Base-by-base conservation (phyloP, 352 stramenopile genomes). In the Phytophthora agathidicida region DNA sequence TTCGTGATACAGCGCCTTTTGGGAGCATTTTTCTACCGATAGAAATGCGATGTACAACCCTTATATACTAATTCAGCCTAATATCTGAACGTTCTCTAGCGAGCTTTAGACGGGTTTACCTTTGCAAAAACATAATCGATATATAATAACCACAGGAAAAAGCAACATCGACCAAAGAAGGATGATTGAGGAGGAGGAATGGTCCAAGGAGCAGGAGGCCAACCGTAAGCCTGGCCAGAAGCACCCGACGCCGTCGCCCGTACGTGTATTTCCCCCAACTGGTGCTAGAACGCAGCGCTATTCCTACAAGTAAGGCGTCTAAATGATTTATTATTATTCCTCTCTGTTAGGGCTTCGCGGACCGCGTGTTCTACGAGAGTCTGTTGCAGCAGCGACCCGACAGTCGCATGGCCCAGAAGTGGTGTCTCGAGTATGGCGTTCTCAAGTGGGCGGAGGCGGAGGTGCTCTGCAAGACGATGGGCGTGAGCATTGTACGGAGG, bases 291-390 rank as follows among this genome's bases (percentile, higher is more conserved):
- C 24, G n/a, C 17, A 13, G 27, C 35, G 41, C 49, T 60, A 2
- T 45, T 23, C 13, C 26, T 24, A 30, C 19, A 42, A 16, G 9
- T 36, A 37, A 16, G 5, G 1, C n/a, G 2, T 49, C 20, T 26
- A 11, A 7, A 19, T 16, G n/a, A n/a, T n/a, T n/a, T n/a, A n/a
- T n/a, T n/a, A n/a, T n/a, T 17, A 22, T 49, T 35, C 11, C 30
- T 39, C 13, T 7, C 13, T 53, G 3, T 22, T 5, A 95, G 77
- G 88, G 86, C 46, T 93, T 89, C 64, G 86, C 86, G 27, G 88
- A 96, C 43, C 84, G 88, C 49, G 88, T 96, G 11, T 96, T 96
- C 67, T 96, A 96, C 61, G 88, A 96, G 73, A 96, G 86, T 58
- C 54, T 96, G 55, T 64, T 94, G 51, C 80, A 91, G 45, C 88